Conservation (phyloP, 2,329 filamentous ascomycete genomes). For the Ampelomyces quisqualis region DNA sequence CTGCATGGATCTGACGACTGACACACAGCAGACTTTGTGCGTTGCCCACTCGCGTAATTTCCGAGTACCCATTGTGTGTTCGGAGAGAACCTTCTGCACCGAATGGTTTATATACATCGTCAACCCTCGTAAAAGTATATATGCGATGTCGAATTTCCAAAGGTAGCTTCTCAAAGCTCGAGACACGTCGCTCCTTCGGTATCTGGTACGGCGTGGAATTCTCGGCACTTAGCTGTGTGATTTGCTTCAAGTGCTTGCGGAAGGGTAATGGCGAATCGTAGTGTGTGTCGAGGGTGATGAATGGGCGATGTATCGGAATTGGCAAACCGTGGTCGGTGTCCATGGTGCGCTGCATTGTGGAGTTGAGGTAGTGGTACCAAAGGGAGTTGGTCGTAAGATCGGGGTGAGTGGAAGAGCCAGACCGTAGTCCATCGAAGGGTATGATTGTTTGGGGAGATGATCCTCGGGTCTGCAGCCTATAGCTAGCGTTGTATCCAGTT, state of each 20-base stretch:
- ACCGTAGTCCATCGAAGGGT: no score
- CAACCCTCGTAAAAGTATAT: not conserved
- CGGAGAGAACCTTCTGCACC: no score
- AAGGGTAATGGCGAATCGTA: not conserved
- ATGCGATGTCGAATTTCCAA: not conserved
- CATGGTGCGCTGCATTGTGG: not conserved
- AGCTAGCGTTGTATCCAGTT: no score
- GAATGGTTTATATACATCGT: no score
- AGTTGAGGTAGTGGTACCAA: no score
- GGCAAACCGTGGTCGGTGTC: conserved; percentile 1
- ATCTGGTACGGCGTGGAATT: not conserved
- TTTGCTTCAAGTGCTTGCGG: not conserved
- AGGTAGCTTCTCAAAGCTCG: not conserved
- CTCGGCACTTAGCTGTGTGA: not conserved
- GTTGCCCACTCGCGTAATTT: no score
- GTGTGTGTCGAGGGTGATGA: not conserved
- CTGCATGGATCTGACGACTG: not conserved
- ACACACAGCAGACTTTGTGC: not conserved
- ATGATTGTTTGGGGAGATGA: no score
- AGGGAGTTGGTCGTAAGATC: no score
- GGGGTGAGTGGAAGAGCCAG: no score
- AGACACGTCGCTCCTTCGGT: not conserved
- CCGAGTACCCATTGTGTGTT: no score
- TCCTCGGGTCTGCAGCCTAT: no score
- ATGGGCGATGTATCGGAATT: conserved; percentile 1